These are phyloP conservation scores for Colletotrichum brevisporum DNA, from an alignment of 2,329 filamentous ascomycete genomes.

Conservation along the genomic window DNA sequence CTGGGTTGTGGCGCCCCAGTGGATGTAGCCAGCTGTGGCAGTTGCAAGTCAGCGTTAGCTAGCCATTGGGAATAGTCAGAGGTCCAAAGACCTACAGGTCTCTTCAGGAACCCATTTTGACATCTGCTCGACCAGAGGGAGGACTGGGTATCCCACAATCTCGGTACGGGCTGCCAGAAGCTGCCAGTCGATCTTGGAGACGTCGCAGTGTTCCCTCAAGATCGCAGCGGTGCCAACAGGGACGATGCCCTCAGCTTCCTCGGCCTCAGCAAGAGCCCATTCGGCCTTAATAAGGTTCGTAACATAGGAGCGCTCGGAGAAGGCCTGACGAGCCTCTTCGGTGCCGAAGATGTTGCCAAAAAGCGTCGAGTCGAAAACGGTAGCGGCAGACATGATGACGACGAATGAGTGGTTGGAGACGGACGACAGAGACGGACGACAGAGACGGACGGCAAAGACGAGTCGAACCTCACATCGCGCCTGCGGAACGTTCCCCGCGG, in stretches of 20 bases:
- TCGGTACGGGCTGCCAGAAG: conserved; percentile 63
- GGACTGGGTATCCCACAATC: conserved; percentile 68
- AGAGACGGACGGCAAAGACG: neutral
- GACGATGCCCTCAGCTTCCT: conserved; percentile 62
- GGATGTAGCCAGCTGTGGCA: conserved; percentile 57
- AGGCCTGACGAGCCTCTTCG: conserved; percentile 64
- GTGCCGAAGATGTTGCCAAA: conserved; percentile 67
- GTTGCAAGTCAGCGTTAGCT: neutral
- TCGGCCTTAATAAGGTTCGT: conserved; percentile 64
- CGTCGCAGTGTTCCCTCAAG: conserved; percentile 52
- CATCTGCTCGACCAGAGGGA: conserved; percentile 65
- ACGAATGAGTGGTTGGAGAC: neutral
- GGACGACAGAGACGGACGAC: neutral
- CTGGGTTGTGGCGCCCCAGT: conserved; percentile 72
- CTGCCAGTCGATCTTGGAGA: conserved; percentile 43
- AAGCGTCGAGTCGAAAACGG: conserved; percentile 62
- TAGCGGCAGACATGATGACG: conserved; percentile 43
- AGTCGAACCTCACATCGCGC: neutral
- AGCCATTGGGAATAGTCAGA: no score
- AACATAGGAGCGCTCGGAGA: conserved; percentile 65
- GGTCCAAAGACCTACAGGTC: conserved; percentile 43
- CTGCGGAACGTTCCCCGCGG: neutral
- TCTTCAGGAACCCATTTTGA: conserved; percentile 52
- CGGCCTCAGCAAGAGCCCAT: conserved; percentile 64
- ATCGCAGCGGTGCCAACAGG: conserved; percentile 52